Evolutionary conservation across 1,284 basidiomycete genomes (phyloP).

Genomic region (Boletus sp.): DNA sequence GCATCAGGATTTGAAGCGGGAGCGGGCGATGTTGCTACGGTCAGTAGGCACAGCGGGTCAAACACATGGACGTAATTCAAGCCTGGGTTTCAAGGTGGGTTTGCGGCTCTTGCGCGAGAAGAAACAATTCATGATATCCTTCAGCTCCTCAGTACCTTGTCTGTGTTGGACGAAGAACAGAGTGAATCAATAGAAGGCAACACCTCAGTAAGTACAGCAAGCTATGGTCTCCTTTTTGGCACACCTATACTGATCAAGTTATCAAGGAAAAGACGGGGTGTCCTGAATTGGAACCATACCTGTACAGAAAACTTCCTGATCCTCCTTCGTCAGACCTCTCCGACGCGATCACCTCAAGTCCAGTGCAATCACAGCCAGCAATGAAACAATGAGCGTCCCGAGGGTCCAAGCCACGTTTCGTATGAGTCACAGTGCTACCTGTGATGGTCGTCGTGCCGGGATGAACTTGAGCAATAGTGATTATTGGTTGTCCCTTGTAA

Average conservation of each 20-base stretch:
- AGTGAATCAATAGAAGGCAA: background rate
- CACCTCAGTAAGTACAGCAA: background rate
- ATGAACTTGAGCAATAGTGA: too few relatives aligned
- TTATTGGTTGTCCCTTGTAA: too few relatives aligned
- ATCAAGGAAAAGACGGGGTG: constrained; percentile 9
- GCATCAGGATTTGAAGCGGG: constrained; percentile 25
- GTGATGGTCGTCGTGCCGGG: too few relatives aligned
- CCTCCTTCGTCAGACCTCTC: background rate
- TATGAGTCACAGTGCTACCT: too few relatives aligned
- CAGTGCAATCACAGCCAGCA: background rate
- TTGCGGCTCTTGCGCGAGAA: background rate
- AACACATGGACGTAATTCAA: background rate
- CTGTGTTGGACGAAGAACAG: constrained; percentile 9
- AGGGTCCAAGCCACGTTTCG: too few relatives aligned
- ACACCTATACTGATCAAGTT: background rate
- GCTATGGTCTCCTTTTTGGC: too few relatives aligned
- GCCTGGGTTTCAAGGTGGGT: constrained; percentile 11
- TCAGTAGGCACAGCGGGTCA: background rate
- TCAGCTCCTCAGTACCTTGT: constrained; percentile 6
- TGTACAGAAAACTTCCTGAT: constrained; percentile 8
- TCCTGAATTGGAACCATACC: background rate
- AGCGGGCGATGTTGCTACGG: constrained; percentile 13
- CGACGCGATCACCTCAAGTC: too few relatives aligned
- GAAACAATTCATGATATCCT: background rate
- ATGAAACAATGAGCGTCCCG: background rate